Evolutionary conservation across 257 asterid species (phyloP).

Genomic region (Nicotiana sylvestris): DNA sequence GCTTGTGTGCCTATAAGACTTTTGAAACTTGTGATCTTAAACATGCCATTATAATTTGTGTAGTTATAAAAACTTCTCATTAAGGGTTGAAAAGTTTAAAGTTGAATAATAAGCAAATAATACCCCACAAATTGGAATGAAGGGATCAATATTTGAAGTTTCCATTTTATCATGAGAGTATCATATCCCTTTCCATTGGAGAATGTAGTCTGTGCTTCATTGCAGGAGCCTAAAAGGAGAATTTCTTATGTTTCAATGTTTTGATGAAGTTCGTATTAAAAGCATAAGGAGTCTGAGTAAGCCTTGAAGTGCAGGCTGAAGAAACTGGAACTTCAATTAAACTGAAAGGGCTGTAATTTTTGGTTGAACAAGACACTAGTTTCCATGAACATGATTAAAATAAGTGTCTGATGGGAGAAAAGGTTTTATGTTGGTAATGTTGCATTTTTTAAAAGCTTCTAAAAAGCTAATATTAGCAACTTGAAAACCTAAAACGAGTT

Average conservation of each 20-base stretch:
- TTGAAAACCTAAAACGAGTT: neutral
- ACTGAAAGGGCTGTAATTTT: neutral
- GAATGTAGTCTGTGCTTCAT: neutral
- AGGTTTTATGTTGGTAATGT: neutral
- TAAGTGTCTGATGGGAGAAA: neutral
- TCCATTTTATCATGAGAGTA: neutral
- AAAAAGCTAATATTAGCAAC: neutral
- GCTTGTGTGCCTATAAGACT: too few relatives aligned
- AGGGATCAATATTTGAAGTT: neutral
- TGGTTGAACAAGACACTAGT: neutral
- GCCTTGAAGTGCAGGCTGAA: neutral
- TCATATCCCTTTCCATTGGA: neutral
- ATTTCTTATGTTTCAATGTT: neutral
- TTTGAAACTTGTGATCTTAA: too few relatives aligned
- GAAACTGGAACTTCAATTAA: neutral
- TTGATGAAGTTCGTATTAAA: neutral
- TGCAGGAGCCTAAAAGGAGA: slow-evolving; percentile 1
- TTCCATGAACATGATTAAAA: neutral
- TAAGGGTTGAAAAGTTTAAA: too few relatives aligned
- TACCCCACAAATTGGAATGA: too few relatives aligned
- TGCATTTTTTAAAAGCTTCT: neutral
- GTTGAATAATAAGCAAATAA: too few relatives aligned
- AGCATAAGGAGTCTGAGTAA: neutral
- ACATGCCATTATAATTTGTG: too few relatives aligned
- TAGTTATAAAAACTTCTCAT: too few relatives aligned